Conservation (phyloP, 805 yeast species). For the Metschnikowia anglica region DNA sequence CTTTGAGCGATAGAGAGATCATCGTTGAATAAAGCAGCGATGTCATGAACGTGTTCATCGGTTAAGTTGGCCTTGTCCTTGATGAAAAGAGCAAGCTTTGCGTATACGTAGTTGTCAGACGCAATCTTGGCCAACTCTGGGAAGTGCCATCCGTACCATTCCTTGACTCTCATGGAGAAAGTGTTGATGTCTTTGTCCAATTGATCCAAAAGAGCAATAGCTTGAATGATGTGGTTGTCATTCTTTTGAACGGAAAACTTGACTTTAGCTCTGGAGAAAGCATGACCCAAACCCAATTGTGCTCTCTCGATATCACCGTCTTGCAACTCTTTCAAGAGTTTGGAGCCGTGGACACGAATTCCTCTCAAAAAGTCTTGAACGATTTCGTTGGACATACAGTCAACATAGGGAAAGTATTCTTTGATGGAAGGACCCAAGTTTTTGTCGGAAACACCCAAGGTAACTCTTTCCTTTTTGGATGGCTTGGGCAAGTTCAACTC, state of each 20-base stretch:
- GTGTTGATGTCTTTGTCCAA: constrained; percentile 98
- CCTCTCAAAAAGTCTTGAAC: constrained; percentile 96
- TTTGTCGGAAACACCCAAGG: constrained; percentile 89
- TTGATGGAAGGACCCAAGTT: constrained; percentile 96
- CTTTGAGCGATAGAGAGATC: constrained; percentile 88
- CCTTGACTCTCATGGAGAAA: constrained; percentile 94
- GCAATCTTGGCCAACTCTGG: constrained; percentile 93
- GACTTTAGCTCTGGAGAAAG: constrained; percentile 98
- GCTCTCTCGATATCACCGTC: constrained; percentile 97
- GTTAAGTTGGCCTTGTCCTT: constrained; percentile 81
- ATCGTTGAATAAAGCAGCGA: constrained; percentile 86
- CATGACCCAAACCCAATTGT: constrained; percentile 97
- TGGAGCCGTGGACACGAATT: constrained; percentile 84
- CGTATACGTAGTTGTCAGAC: constrained; percentile 83
- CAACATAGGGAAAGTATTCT: constrained; percentile 84
- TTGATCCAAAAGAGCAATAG: constrained; percentile 95
- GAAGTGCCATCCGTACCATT: constrained; percentile 99
- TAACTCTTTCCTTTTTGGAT: constrained; percentile 62
- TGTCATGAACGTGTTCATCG: constrained; percentile 92
- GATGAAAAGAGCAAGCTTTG: constrained; percentile 77
- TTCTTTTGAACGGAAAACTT: constrained; percentile 98
- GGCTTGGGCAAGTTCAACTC: constrained; percentile 89
- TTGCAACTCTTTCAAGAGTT: constrained; percentile 86
- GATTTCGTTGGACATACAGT: constrained; percentile 85
- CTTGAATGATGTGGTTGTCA: constrained; percentile 98